Evolutionary conservation across 129 eudicot genomes (phyloP).

Genomic region (Flaveria bidentis): DNA sequence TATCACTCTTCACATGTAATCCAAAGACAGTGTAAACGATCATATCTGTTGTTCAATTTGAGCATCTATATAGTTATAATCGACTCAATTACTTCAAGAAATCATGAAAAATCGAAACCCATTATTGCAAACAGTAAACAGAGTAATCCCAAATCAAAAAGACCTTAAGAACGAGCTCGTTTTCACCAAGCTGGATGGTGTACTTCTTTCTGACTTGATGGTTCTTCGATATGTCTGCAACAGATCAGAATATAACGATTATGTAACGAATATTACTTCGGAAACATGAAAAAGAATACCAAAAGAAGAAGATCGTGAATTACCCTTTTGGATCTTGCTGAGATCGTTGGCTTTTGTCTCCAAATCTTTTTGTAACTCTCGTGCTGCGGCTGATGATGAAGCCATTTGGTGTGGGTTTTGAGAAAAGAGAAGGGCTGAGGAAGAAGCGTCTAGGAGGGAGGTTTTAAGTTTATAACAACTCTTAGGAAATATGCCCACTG

Average conservation of each 20-base stretch:
- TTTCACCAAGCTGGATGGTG: slow-evolving; percentile 97
- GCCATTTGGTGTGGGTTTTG: slow-evolving; percentile 37
- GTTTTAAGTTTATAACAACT: no score
- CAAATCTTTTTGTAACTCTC: slow-evolving; percentile 72
- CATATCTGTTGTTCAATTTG: background rate
- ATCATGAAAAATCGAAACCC: background rate
- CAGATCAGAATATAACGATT: background rate
- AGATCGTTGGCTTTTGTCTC: slow-evolving; percentile 91
- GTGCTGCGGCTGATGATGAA: slow-evolving; percentile 46
- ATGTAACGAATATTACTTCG: background rate
- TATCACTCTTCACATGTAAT: background rate
- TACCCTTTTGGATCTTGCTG: slow-evolving; percentile 85
- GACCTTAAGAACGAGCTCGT: slow-evolving; percentile 97
- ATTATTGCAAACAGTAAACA: background rate
- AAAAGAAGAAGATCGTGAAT: slow-evolving; percentile 2
- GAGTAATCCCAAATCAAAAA: background rate
- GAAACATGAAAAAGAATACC: background rate
- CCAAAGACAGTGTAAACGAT: background rate
- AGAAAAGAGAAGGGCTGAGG: background rate
- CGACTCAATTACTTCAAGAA: background rate
- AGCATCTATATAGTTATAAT: background rate
- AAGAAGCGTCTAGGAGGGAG: no score
- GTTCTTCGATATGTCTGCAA: slow-evolving; percentile 73
- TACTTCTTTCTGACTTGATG: slow-evolving; percentile 91
- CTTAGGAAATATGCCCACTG: no score